Evolutionary conservation across 2,329 filamentous ascomycete genomes (phyloP).

Genomic region (Tolypocladium ophioglossoides): DNA sequence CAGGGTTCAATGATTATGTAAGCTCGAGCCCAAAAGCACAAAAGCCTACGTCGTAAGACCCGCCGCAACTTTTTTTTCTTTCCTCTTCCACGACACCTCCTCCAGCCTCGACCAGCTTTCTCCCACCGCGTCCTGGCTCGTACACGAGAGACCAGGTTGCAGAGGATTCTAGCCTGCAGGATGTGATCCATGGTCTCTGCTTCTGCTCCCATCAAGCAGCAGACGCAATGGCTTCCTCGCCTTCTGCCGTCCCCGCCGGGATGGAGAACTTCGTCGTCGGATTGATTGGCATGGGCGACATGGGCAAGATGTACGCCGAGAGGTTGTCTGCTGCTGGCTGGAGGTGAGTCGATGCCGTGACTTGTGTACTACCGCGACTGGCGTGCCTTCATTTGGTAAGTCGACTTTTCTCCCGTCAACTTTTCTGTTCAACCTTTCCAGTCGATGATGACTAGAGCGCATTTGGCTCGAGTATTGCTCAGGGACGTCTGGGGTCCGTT

Average conservation of each 20-base stretch:
- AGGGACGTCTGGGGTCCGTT: slow-evolving; percentile 56
- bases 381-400: slow-evolving; percentile 24
- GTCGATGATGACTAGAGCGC: slow-evolving; percentile 99
- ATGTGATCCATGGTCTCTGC: slow-evolving; percentile 16
- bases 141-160: not conserved
- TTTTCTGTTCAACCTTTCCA: slow-evolving; percentile 12
- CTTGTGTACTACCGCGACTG: slow-evolving; percentile 1
- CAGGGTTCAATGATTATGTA: slow-evolving; percentile 4
- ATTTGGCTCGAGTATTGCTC: slow-evolving; percentile 99
- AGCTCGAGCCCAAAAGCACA: not conserved
- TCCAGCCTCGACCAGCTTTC: not conserved
- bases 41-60: not conserved
- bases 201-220: slow-evolving; percentile 12
- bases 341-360: slow-evolving; percentile 52
- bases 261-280: slow-evolving; percentile 71
- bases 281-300: slow-evolving; percentile 98
- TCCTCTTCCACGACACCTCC: not conserved
- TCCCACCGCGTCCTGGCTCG: not conserved
- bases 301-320: slow-evolving; percentile 97
- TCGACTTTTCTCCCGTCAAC: slow-evolving; percentile 3
- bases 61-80: slow-evolving; percentile 5
- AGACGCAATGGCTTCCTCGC: slow-evolving; percentile 18
- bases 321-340: slow-evolving; percentile 84
- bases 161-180: slow-evolving; percentile 3
- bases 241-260: slow-evolving; percentile 21